Evolutionary conservation across 345 rosid species (phyloP), one percentile per base, ranked within the genome.

Genomic region (Pugionium dolabratum): DNA sequence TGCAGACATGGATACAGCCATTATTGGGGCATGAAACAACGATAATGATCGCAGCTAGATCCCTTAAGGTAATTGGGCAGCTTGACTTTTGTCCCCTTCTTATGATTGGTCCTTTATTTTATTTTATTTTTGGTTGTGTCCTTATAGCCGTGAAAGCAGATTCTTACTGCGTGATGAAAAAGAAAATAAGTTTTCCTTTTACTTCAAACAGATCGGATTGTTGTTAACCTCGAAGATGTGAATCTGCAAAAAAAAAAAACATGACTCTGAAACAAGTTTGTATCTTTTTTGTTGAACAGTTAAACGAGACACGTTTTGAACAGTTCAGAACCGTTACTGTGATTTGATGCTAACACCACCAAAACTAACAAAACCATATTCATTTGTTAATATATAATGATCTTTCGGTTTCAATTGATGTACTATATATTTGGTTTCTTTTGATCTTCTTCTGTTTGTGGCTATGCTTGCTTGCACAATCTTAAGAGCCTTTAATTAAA

Each of bases 1-100:
- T 56, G 33, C 83, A 10, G 90, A 87, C 64, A 85, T 86, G 95
- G 97, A 90, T 72, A 80, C 79, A 79, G 96, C 93, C 36, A 88
- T 18, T 18, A 18, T 82, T 47, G 96, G 96, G 37, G 95, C 95
- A 5, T 89, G 71, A 80, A 54, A 36, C 55, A 30, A 45, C 18
- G 18, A 41, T 34, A 18, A 51, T 52, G 62, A 29, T 29, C 2
- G 5, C 46, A 52, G 49, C 49, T 70, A 44, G 64, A 33, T 56
- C 59, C 58, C 39, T 63, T 56, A 9, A 57, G 66, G 40, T 42
- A 11, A 56, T 31, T 53, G 62, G 60, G 59, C 54, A 57, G 53
- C 54, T 72, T 42, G 42, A 58, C 30, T 65, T n/a, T 64, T n/a
- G 70, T 49, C 71, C 10, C 4, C 25, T 64, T 72, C 54, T 42